A percentile compares a stretch with the other conserved stretches of the same genome.
These are phyloP conservation scores for Neonectria sp. DNA, from an alignment of 2,329 filamentous ascomycete genomes.

Conservation along the genomic window DNA sequence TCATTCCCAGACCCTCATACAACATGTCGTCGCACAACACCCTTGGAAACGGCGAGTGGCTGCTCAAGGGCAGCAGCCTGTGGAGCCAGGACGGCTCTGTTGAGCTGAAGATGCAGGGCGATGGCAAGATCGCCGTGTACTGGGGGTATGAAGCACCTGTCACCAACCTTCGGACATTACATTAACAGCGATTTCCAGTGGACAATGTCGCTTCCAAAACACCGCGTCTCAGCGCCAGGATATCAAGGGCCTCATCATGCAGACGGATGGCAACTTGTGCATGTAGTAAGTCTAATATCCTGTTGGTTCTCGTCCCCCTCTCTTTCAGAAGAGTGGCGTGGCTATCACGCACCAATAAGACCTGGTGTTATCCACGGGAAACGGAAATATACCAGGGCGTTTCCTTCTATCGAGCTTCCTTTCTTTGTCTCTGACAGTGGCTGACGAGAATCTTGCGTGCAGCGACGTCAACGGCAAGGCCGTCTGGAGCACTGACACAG, in stretches of 20 bases:
- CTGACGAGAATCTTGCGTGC: background rate
- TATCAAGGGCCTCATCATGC: constrained; percentile 50
- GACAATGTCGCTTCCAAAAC: constrained; percentile 50
- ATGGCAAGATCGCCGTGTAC: constrained; percentile 52
- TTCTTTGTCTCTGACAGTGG: background rate
- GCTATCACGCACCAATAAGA: too few species aligned
- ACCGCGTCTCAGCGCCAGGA: constrained; percentile 45
- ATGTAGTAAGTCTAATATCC: constrained; percentile 48
- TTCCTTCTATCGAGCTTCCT: background rate
- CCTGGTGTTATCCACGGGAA: too few species aligned
- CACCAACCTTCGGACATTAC: background rate
- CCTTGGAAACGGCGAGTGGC: constrained; percentile 52
- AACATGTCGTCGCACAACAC: constrained; percentile 36
- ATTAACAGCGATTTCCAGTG: background rate
- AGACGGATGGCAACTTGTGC: constrained; percentile 51
- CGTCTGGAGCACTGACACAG: constrained; percentile 50
- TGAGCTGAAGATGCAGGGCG: constrained; percentile 52
- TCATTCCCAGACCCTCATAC: background rate
- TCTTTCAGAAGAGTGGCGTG: too few species aligned
- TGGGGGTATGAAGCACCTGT: constrained; percentile 30
- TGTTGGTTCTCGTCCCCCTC: too few species aligned
- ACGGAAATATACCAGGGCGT: background rate
- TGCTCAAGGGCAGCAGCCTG: constrained; percentile 49
- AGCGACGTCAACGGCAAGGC: constrained; percentile 37
- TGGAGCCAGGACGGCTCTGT: constrained; percentile 49